Evolutionary conservation across 768 basidiomycete genomes (phyloP), one percentile per base, ranked within the genome.

Genomic region (Amyloporia xantha): DNA sequence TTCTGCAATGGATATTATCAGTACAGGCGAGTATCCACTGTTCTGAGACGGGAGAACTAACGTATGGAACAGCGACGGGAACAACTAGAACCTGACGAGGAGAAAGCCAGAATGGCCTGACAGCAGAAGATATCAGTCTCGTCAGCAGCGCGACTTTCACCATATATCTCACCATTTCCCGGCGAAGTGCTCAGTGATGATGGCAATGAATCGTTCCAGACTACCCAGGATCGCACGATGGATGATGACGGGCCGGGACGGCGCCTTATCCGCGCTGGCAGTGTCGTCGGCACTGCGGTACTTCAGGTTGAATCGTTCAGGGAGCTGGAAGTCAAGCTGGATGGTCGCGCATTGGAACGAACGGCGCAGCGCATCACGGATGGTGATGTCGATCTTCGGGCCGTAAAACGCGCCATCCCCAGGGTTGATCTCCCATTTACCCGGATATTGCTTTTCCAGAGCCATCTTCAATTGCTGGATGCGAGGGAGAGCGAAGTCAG

Each of bases 331-430:
- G 71, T 98, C 95, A 50, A 99, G 87, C 69, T 98, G 90, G 66
- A 98, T 97, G 2, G 96, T 98, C 35, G 93, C 96, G 61, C 95
- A 98, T 67, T 99, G 96, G 82, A 92, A 95, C 20, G 91, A 91
- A 40, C 96, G 83, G 30, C 77, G 81, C 20, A 98, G 75, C 0
- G 96, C 94, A 59, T 99, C 96, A 21, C 82, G 80, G 63, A 98
- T 87, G 51, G 88, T 91, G 71, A 99, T 95, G 68, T 98, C 96
- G 61, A 97, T 95, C 74, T 98, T 98, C 54, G 96, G 96, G 0
- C 96, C 96, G 69, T 99, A 99, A 78, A 99, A 99, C 9, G 96
- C 96, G 43, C 96, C 96, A 60, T 99, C 96, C 39, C 93, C 95
- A 7, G 90, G 89, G 66, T 96, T 96, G 49, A 94, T 67, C 47